Percentiles rank a stretch among this genome's conserved stretches.
phyloP scores from a whole-genome alignment of 2,329 filamentous ascomycete genomes.

The Lecanicillium sp. region DNA sequence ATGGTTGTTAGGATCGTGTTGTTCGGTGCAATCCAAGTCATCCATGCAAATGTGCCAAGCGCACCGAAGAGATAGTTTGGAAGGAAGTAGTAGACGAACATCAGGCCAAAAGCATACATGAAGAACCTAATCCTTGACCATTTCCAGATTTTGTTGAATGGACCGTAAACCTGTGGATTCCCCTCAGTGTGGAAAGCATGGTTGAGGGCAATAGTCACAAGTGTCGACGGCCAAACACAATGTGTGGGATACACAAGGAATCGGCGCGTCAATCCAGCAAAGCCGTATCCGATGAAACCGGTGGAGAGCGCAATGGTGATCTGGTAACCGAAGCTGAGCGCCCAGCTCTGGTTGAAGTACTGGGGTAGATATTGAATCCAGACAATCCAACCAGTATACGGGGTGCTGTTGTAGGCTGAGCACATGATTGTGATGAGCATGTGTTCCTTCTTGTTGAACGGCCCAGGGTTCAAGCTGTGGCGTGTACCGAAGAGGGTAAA shows the following conservation, averaged over 20 bases:
- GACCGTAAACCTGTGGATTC: constrained; percentile 17
- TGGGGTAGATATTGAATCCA: constrained; percentile 40
- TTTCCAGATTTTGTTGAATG: constrained; percentile 27
- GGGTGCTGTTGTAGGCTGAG: constrained; percentile 37
- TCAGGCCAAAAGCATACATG: constrained; percentile 30
- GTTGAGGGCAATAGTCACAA: constrained; percentile 22
- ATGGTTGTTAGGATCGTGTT: constrained; percentile 29
- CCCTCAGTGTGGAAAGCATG: constrained; percentile 19
- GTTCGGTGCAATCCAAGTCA: constrained; percentile 43
- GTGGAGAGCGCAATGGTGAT: constrained; percentile 41
- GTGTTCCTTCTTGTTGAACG: constrained; percentile 49
- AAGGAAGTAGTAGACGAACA: constrained; percentile 49
- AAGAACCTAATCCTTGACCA: constrained; percentile 42
- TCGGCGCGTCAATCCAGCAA: constrained; percentile 40
- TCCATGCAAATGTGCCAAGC: constrained; percentile 42
- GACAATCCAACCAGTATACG: constrained; percentile 42
- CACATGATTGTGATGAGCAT: constrained; percentile 50
- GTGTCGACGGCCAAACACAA: constrained; percentile 25
- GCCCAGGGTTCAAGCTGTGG: constrained; percentile 40
- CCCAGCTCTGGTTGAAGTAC: constrained; percentile 44
- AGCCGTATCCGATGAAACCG: constrained; percentile 48
- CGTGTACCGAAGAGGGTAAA: constrained; percentile 32
- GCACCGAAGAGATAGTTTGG: constrained; percentile 43
- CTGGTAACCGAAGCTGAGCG: constrained; percentile 40
- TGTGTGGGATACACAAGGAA: constrained; percentile 45